These are phyloP conservation scores for Suillus ampliporus DNA, from an alignment of 768 basidiomycete species.

Conservation along the genomic window DNA sequence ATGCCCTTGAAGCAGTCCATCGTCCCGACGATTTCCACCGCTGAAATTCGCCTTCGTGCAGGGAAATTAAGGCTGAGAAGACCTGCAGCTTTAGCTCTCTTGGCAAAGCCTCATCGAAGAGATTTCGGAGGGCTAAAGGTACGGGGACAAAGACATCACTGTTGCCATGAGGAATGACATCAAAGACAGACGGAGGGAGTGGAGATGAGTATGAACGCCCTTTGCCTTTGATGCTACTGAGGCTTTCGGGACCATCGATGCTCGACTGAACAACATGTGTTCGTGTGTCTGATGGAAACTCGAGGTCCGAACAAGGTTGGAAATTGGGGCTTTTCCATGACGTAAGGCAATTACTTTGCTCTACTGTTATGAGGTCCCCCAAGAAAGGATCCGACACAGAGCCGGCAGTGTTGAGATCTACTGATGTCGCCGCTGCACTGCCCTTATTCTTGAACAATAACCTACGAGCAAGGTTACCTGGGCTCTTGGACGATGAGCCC, in stretches of 20 bases:
- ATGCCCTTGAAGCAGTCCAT: constrained; percentile 69
- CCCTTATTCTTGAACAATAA: constrained; percentile 52
- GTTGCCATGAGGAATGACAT: constrained; percentile 55
- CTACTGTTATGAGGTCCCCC: constrained; percentile 29
- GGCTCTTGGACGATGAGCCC: constrained; percentile 44
- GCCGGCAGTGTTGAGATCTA: constrained; percentile 6
- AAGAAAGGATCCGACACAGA: constrained; percentile 15
- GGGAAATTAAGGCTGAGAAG: constrained; percentile 55
- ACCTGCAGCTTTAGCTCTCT: constrained; percentile 71
- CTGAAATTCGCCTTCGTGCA: constrained; percentile 65
- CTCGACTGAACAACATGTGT: constrained; percentile 15
- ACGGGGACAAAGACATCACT: constrained; percentile 59
- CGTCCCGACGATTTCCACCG: constrained; percentile 48
- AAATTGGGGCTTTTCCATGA: constrained; percentile 49
- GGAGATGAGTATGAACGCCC: constrained; percentile 70
- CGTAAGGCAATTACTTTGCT: constrained; percentile 42
- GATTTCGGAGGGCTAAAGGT: constrained; percentile 50
- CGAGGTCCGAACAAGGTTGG: background rate
- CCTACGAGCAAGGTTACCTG: constrained; percentile 61
- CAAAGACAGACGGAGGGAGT: constrained; percentile 63
- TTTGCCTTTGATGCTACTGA: constrained; percentile 47
- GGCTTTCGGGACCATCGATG: constrained; percentile 24
- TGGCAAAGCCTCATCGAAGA: constrained; percentile 75
- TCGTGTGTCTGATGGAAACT: background rate
- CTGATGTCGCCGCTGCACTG: constrained; percentile 22